Percentiles rank a stretch among this genome's conserved stretches.
phyloP scores from a whole-genome alignment of 495 filamentous ascomycete genomes.

The Poronia punctata region DNA sequence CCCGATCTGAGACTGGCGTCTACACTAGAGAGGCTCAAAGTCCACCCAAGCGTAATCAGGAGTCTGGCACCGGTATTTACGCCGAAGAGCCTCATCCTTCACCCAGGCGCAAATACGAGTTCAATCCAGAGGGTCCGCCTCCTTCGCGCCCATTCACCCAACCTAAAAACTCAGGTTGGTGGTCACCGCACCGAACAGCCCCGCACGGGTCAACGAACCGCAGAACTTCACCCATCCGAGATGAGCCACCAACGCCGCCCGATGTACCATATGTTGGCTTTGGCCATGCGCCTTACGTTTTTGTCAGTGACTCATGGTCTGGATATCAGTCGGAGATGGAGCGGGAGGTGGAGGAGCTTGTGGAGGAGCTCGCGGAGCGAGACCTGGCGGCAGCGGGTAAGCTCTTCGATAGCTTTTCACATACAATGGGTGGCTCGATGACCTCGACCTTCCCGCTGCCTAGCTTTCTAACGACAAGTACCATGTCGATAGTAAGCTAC shows the following conservation, averaged over 20 bases:
- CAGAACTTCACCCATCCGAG: neutral
- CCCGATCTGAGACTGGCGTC: no score
- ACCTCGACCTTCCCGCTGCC: slow-evolving; percentile 7
- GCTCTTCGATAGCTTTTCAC: slow-evolving; percentile 13
- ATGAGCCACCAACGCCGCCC: slow-evolving; percentile 7
- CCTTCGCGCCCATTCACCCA: no score
- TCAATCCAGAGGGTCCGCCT: no score
- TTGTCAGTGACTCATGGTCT: slow-evolving; percentile 6
- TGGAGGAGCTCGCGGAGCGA: slow-evolving; percentile 11
- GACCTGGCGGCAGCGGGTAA: slow-evolving; percentile 18
- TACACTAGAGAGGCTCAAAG: no score
- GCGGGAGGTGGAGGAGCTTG: slow-evolving; percentile 4
- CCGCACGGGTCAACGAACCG: neutral
- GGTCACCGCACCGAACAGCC: neutral
- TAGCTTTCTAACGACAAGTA: slow-evolving; percentile 12
- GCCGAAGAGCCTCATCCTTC: no score
- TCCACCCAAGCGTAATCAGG: no score
- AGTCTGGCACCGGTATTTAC: no score
- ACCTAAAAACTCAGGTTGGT: neutral
- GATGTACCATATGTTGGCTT: slow-evolving; percentile 3
- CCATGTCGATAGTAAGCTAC: slow-evolving; percentile 21
- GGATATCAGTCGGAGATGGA: slow-evolving; percentile 1
- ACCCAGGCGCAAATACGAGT: no score
- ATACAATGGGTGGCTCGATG: slow-evolving; percentile 4
- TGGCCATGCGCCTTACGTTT: neutral